A percentile compares a stretch with the other conserved stretches of the same genome.
phyloP scores from a whole-genome alignment of 2,329 filamentous ascomycete genomes.

The Hypoxylon sp. region DNA sequence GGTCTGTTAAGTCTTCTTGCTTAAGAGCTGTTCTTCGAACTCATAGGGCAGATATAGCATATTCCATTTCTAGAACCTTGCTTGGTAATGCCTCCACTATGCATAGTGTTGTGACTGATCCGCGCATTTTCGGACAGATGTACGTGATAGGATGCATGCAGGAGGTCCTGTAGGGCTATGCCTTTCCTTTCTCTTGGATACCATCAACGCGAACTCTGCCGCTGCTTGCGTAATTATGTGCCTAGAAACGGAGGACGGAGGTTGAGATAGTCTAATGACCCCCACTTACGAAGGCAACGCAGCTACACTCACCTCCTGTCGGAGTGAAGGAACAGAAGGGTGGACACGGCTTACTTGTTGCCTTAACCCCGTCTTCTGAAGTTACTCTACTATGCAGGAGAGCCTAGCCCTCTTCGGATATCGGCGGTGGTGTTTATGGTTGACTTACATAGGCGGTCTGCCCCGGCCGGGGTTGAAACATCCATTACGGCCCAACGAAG shows the following conservation, averaged over 20 bases:
- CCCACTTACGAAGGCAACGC: conserved; percentile 19
- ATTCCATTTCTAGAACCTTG: conserved; percentile 17
- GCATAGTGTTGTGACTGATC: conserved; percentile 20
- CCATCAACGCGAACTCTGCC: conserved; percentile 9
- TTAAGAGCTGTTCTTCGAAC: not conserved
- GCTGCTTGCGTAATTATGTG: conserved; percentile 36
- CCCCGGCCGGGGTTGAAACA: conserved; percentile 37
- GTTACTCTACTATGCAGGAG: conserved; percentile 23
- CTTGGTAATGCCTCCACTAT: conserved; percentile 13
- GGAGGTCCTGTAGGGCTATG: conserved; percentile 16
- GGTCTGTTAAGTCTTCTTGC: conserved; percentile 15
- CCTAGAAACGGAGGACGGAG: conserved; percentile 13
- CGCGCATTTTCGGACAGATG: conserved; percentile 4
- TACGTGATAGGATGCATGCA: conserved; percentile 19
- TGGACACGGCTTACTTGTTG: conserved; percentile 13
- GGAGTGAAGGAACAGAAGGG: conserved; percentile 27
- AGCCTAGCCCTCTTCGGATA: conserved; percentile 22
- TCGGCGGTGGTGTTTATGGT: conserved; percentile 21
- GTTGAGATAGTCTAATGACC: conserved; percentile 27
- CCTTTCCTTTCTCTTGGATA: conserved; percentile 6
- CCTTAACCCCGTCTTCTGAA: conserved; percentile 18
- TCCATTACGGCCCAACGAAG: conserved; percentile 39
- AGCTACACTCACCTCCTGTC: conserved; percentile 23
- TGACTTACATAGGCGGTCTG: conserved; percentile 18
- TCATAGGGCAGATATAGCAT: not conserved